Evolutionary conservation across 306 rosid species (phyloP).

Genomic region (Neltuma alba): DNA sequence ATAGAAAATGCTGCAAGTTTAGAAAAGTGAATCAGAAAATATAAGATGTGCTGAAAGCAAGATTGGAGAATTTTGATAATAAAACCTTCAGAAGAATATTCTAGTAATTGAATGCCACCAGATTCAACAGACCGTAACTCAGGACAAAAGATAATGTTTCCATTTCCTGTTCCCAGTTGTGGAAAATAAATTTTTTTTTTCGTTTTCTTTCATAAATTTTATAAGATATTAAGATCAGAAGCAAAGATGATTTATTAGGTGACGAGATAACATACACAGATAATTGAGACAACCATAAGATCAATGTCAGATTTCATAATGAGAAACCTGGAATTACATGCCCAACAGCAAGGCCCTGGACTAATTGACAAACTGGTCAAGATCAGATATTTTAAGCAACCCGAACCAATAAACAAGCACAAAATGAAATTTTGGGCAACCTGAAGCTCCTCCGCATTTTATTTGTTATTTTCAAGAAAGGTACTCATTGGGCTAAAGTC

Average conservation of each 20-base stretch:
- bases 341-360: neutral
- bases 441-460: neutral
- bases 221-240: neutral
- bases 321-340: neutral
- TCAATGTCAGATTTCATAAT: too few species aligned
- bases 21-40: conserved; percentile 35
- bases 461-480: neutral
- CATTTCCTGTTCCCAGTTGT: neutral
- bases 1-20: conserved; percentile 69
- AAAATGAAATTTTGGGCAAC: neutral
- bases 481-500: neutral
- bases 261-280: neutral
- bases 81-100: conserved; percentile 14
- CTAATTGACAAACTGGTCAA: conserved; percentile 3
- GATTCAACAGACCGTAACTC: conserved; percentile 19
- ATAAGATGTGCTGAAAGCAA: conserved; percentile 11
- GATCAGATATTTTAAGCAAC: neutral
- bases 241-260: neutral
- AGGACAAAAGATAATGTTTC: neutral
- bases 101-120: conserved; percentile 10
- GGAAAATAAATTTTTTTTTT: neutral
- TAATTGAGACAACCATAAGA: neutral
- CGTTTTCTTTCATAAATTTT: neutral
- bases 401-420: neutral
- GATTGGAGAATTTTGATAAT: conserved; percentile 7